Conservation (phyloP, 106 monocot species). For the Dioscorea alata region DNA sequence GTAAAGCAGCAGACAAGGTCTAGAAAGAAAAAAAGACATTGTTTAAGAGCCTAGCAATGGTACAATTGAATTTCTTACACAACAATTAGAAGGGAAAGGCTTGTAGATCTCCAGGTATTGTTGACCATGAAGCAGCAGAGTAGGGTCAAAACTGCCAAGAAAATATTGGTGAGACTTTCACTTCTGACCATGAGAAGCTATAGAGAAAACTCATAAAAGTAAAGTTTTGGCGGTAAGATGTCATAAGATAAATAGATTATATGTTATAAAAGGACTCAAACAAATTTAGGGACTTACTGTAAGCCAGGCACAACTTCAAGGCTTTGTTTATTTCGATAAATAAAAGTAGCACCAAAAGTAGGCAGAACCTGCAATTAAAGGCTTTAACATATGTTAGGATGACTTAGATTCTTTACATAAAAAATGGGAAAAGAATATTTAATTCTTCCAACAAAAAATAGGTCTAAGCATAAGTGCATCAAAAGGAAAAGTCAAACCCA, state of each 20-base stretch:
- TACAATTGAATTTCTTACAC: slow-evolving; percentile 36
- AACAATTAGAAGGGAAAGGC: slow-evolving; percentile 63
- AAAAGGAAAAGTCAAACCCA: too few relatives aligned
- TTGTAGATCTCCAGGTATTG: slow-evolving; percentile 91
- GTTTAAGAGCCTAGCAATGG: too few relatives aligned
- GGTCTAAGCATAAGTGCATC: too few relatives aligned
- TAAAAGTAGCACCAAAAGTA: slow-evolving; percentile 74
- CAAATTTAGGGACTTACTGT: slow-evolving; percentile 32
- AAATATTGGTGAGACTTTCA: background rate
- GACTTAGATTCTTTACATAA: too few relatives aligned
- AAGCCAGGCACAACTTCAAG: slow-evolving; percentile 51
- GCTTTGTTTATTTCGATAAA: slow-evolving; percentile 31
- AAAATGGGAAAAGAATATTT: too few relatives aligned
- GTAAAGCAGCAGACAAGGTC: background rate
- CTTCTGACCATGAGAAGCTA: background rate
- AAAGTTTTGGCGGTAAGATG: background rate
- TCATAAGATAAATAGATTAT: background rate
- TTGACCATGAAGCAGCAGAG: slow-evolving; percentile 79
- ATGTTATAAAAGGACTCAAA: background rate
- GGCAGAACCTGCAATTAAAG: slow-evolving; percentile 74
- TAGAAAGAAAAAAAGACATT: too few relatives aligned
- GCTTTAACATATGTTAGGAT: background rate
- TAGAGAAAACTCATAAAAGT: background rate
- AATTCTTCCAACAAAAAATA: too few relatives aligned
- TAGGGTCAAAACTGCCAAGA: slow-evolving; percentile 68